These are phyloP conservation scores for Tetrapisispora fleetii DNA, from an alignment of 805 yeast genomes.

Conservation along the genomic window DNA sequence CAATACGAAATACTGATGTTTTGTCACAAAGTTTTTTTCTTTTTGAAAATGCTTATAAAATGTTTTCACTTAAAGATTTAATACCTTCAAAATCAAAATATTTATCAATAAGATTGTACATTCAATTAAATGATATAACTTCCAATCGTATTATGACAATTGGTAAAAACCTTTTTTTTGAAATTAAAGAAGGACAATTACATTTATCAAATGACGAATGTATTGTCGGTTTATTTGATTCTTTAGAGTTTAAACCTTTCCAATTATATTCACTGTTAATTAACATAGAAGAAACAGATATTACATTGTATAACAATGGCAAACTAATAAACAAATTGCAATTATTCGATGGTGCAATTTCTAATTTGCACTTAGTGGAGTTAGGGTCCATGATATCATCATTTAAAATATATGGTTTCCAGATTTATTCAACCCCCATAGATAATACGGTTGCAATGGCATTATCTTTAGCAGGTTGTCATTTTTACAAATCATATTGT, in stretches of 20 bases:
- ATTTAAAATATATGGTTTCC: slow-evolving; percentile 19
- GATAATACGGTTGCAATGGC: slow-evolving; percentile 7
- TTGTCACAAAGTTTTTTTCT: slow-evolving; percentile 20
- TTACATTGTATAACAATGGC: slow-evolving; percentile 20
- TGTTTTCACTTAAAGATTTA: slow-evolving; percentile 4
- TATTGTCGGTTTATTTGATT: slow-evolving; percentile 22
- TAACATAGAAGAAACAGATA: slow-evolving; percentile 5
- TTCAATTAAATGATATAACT: slow-evolving; percentile 21
- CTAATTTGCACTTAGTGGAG: slow-evolving; percentile 12
- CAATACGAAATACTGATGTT: slow-evolving; percentile 12
- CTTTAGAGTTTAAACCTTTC: slow-evolving; percentile 17
- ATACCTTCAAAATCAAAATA: not conserved
- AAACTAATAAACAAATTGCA: slow-evolving; percentile 13
- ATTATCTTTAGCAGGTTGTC: slow-evolving; percentile 6
- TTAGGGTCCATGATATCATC: slow-evolving; percentile 28
- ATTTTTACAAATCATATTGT: slow-evolving; percentile 4
- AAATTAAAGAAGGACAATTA: slow-evolving; percentile 21
- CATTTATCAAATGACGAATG: slow-evolving; percentile 24
- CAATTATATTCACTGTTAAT: slow-evolving; percentile 14
- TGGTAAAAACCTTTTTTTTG: slow-evolving; percentile 18
- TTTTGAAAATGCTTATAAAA: slow-evolving; percentile 23
- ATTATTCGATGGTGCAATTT: slow-evolving; percentile 9
- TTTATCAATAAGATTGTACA: slow-evolving; percentile 23
- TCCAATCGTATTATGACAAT: slow-evolving; percentile 25
- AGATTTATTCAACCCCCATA: slow-evolving; percentile 6